Conservation (phyloP, 208 protist species). For the Trypanosoma lewisi region DNA sequence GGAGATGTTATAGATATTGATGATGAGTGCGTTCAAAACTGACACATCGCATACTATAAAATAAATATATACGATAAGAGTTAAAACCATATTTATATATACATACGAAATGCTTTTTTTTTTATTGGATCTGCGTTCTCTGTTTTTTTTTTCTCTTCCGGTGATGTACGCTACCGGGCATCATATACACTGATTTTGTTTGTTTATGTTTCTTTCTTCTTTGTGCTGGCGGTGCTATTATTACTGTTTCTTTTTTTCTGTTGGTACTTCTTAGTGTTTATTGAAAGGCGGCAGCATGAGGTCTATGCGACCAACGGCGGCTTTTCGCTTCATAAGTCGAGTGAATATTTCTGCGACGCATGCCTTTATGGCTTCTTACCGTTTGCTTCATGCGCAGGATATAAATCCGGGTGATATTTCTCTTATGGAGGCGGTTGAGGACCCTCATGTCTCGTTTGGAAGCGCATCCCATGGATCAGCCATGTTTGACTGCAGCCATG, state of each 20-base stretch:
- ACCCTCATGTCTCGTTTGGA: not conserved
- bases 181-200: not conserved
- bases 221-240: not conserved
- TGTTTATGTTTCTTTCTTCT: not conserved
- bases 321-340: conserved; percentile 7
- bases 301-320: not conserved
- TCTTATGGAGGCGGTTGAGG: conserved; percentile 21
- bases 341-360: not conserved
- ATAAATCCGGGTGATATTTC: conserved; percentile 34
- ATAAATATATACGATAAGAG: too few relatives aligned
- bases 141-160: conserved; percentile 11
- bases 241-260: not conserved
- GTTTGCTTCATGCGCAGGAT: conserved; percentile 25
- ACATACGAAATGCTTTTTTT: conserved; percentile 5
- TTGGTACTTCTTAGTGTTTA: not conserved
- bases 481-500: conserved; percentile 16
- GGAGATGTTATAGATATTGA: conserved; percentile 58
- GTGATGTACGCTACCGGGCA: too few relatives aligned
- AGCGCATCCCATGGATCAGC: not conserved
- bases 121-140: conserved; percentile 13
- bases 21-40: too few relatives aligned
- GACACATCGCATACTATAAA: too few relatives aligned
- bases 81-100: too few relatives aligned
- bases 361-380: not conserved
- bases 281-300: not conserved